Percentiles rank a stretch among this genome's conserved stretches.
These are phyloP conservation scores for Diaporthe humulicola DNA, from an alignment of 2,329 filamentous ascomycete genomes.

Conservation along the genomic window DNA sequence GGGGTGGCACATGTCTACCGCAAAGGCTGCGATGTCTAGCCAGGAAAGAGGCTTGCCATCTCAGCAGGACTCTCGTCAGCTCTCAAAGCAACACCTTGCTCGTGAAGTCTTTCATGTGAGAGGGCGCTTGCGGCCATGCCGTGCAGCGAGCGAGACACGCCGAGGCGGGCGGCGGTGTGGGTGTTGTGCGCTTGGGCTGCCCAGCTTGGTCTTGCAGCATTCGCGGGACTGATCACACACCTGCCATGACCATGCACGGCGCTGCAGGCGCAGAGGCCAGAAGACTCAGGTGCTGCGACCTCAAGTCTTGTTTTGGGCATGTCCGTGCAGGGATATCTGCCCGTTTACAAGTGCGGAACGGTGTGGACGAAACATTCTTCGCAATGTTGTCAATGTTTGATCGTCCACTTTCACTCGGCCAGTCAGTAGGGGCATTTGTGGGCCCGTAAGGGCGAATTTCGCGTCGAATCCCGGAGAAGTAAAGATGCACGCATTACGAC, in stretches of 20 bases:
- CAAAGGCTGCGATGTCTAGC: not conserved
- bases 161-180: constrained; percentile 36
- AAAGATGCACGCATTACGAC: constrained; percentile 12
- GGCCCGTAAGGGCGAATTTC: not conserved
- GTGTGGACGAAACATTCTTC: constrained; percentile 33
- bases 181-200: constrained; percentile 36
- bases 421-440: constrained; percentile 7
- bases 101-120: constrained; percentile 16
- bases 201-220: constrained; percentile 35
- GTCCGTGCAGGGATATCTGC: constrained; percentile 21
- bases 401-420: constrained; percentile 17
- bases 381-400: constrained; percentile 34
- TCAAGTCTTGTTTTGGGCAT: constrained; percentile 11
- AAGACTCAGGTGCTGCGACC: constrained; percentile 19
- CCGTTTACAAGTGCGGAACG: constrained; percentile 3
- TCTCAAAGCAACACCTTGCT: too few relatives aligned
- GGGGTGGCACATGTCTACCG: not conserved
- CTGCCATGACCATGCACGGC: constrained; percentile 26
- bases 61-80: not conserved
- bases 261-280: constrained; percentile 23
- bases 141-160: constrained; percentile 29
- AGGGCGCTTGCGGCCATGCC: constrained; percentile 5
- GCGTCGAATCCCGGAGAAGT: not conserved
- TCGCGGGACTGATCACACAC: constrained; percentile 28
- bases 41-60: not conserved